Conservation (phyloP, 2,329 filamentous ascomycete genomes). For the Blastomyces gilchristii region DNA sequence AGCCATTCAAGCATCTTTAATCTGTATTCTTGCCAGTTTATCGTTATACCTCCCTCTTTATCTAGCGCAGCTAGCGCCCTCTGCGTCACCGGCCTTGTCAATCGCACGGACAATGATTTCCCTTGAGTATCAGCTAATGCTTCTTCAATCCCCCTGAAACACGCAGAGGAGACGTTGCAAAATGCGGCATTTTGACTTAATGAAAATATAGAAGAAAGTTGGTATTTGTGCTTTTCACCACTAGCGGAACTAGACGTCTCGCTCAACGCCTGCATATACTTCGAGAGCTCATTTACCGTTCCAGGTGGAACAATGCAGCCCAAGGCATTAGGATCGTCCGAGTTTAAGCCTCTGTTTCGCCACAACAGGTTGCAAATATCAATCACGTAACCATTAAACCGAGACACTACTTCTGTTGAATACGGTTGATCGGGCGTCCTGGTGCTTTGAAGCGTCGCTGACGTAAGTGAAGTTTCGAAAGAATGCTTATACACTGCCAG, state of each 20-base stretch:
- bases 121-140: conserved; percentile 26
- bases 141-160: conserved; percentile 41
- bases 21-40: conserved; percentile 66
- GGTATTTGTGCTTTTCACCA: conserved; percentile 22
- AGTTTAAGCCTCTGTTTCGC: conserved; percentile 61
- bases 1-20: conserved; percentile 61
- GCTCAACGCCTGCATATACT: conserved; percentile 34
- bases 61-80: conserved; percentile 53
- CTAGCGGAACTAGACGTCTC: conserved; percentile 20
- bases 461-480: conserved; percentile 54
- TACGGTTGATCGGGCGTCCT: conserved; percentile 35
- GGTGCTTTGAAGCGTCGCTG: conserved; percentile 25
- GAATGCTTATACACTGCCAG: conserved; percentile 63
- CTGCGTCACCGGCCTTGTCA: conserved; percentile 54
- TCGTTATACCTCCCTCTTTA: conserved; percentile 52
- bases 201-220: conserved; percentile 36
- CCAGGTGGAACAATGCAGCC: conserved; percentile 43
- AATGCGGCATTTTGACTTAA: conserved; percentile 40
- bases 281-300: conserved; percentile 36
- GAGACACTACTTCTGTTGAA: conserved; percentile 50
- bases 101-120: conserved; percentile 20
- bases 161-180: conserved; percentile 37
- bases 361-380: conserved; percentile 78
- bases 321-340: conserved; percentile 50
- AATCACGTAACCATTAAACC: conserved; percentile 77